Base-by-base conservation (phyloP, 192 early-diverging fungal species). In the Linnemannia zychae region DNA sequence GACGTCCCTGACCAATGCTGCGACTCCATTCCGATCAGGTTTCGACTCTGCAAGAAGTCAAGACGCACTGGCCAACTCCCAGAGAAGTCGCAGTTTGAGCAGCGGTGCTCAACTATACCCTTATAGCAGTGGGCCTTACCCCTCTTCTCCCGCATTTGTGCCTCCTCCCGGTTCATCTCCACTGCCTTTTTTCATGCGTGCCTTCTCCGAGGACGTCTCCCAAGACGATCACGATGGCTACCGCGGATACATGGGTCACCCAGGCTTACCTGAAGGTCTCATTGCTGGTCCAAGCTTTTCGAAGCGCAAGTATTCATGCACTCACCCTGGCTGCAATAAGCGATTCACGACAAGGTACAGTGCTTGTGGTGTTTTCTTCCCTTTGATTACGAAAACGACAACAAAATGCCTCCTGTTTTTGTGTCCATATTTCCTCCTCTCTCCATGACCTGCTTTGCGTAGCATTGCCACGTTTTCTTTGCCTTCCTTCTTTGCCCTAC, bases 291-390 rank as follows among this genome's bases (percentile, higher is more conserved):
- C 72, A 7, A 81, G 78, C 36, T 72, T 70, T 33, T 84, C 81
- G 3, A 95, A 95, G 82, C 91, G 95, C 81, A 94, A 94, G 82
- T 95, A 95, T 88, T 89, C 89, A 66, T 96, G 95, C 85, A 70
- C 89, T 2, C 90, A 88, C 60, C 90, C 88, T 20, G 89, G 90
- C 17, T 96, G 95, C 76, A 93, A 92, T 78, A 94, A 94, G 85
- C 91, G 93, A 17, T 96, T 96, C 80, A 95, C 95, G 0, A 95
- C 94, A 53, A 95, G 92, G 92, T 93, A 87, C 74, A 46, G 24
- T 28, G 57, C 9, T 13, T 60, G 11, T 12, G 24, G 2, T 60
- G 22, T 12, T 31, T 60, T 60, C 13, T 31, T n/a, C 7, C 13
- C 12, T 31, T 60, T 60, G 49, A 1, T 15, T 60, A 53, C 52